Percentiles rank a stretch among this genome's conserved stretches.
Evolutionary conservation across 176 grass and related monocot species (phyloP).

Genomic region (Musa beccarii): DNA sequence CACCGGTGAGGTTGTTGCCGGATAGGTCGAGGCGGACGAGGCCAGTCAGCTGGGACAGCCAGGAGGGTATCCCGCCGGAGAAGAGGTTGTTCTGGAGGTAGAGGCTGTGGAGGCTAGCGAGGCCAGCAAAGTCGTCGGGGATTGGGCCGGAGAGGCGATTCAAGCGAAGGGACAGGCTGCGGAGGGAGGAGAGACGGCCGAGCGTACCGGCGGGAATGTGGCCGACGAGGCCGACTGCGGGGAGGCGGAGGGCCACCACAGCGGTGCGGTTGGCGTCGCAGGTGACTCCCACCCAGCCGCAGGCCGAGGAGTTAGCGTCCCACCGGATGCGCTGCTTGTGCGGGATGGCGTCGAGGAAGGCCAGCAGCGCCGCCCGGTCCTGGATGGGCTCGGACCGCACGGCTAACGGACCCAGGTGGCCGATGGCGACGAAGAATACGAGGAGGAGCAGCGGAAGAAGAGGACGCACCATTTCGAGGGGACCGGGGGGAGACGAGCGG

Average conservation of each 20-base stretch:
- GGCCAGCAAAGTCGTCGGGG: constrained; percentile 24
- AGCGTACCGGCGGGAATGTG: constrained; percentile 20
- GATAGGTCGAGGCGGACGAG: constrained; percentile 57
- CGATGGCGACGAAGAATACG: not conserved
- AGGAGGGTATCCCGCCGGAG: constrained; percentile 57
- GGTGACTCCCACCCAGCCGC: constrained; percentile 44
- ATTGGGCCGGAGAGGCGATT: constrained; percentile 47
- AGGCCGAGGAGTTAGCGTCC: constrained; percentile 35
- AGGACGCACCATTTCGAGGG: too few relatives aligned
- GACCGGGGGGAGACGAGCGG: too few relatives aligned
- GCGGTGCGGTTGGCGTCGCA: constrained; percentile 27
- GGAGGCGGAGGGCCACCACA: constrained; percentile 29
- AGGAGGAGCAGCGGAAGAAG: not conserved
- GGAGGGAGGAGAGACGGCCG: constrained; percentile 40
- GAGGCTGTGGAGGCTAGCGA: constrained; percentile 34
- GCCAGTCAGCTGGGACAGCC: constrained; percentile 37
- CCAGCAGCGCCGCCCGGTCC: constrained; percentile 34
- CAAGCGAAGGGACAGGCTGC: constrained; percentile 33
- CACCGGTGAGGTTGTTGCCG: constrained; percentile 51
- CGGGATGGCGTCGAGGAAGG: constrained; percentile 39
- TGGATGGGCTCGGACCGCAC: constrained; percentile 30
- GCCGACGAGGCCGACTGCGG: constrained; percentile 30
- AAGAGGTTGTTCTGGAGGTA: constrained; percentile 67
- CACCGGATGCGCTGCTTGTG: constrained; percentile 49
- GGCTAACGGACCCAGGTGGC: not conserved